These are phyloP conservation scores for Gastrolobium bilobum DNA, from an alignment of 306 rosid genomes.

Conservation along the genomic window DNA sequence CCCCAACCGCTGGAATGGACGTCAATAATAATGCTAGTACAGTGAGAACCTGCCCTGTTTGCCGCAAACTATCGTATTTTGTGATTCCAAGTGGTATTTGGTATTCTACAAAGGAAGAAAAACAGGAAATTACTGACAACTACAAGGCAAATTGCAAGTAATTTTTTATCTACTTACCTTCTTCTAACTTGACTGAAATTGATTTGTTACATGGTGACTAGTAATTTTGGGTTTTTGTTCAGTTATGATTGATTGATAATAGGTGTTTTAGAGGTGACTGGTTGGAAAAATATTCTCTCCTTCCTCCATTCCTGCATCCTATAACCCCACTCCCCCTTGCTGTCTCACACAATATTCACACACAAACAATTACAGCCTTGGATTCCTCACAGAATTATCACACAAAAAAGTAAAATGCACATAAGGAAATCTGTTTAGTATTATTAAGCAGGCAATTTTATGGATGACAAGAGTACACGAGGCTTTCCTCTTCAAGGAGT, in stretches of 20 bases:
- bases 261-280: constrained; percentile 18
- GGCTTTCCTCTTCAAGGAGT: too few relatives aligned
- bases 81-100: constrained; percentile 95
- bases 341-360: not conserved
- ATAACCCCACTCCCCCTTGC: not conserved
- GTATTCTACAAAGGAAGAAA: constrained; percentile 87
- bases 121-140: constrained; percentile 85
- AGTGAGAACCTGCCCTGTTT: constrained; percentile 90
- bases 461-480: too few relatives aligned
- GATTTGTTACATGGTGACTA: not conserved
- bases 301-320: not conserved
- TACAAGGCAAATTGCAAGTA: constrained; percentile 93
- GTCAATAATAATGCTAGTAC: constrained; percentile 64
- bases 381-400: too few relatives aligned
- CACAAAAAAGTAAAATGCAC: too few relatives aligned
- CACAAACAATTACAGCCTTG: not conserved
- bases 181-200: not conserved
- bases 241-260: not conserved
- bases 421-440: too few relatives aligned
- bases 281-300: constrained; percentile 10
- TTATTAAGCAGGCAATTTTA: too few relatives aligned
- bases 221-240: not conserved
- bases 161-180: constrained; percentile 36
- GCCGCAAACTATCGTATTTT: constrained; percentile 86
- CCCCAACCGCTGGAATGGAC: constrained; percentile 74